phyloP scores from a whole-genome alignment of 2,329 filamentous ascomycete genomes.

The Penicillium sp. region DNA sequence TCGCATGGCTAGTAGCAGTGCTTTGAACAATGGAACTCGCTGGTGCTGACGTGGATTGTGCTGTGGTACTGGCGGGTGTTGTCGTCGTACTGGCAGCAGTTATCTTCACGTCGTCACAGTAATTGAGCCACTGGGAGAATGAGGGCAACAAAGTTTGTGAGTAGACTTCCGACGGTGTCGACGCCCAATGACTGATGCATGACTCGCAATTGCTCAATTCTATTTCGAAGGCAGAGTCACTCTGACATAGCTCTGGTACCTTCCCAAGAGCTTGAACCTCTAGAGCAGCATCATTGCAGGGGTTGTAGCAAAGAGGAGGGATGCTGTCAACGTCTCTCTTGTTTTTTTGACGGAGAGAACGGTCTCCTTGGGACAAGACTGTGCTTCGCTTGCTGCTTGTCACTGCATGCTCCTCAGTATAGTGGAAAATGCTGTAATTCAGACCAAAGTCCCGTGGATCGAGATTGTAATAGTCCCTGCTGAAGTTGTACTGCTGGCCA shows the following conservation, averaged over 20 bases:
- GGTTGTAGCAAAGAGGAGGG: constrained; percentile 15
- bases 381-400: constrained; percentile 8
- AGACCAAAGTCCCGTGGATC: constrained; percentile 65
- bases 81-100: constrained; percentile 8
- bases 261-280: constrained; percentile 14
- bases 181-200: constrained; percentile 10
- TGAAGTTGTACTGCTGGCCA: constrained; percentile 55
- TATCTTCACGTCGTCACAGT: constrained; percentile 15
- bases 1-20: background rate
- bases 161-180: constrained; percentile 9
- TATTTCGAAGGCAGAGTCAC: constrained; percentile 17
- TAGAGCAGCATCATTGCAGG: constrained; percentile 12
- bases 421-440: constrained; percentile 62
- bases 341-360: background rate
- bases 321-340: constrained; percentile 11
- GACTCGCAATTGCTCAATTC: constrained; percentile 15
- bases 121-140: constrained; percentile 24
- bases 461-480: constrained; percentile 66
- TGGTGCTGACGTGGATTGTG: background rate
- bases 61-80: constrained; percentile 2
- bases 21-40: background rate
- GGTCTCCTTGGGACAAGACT: background rate
- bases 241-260: constrained; percentile 13
- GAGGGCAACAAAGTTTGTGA: constrained; percentile 18
- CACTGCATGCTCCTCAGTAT: background rate